Base-by-base conservation (phyloP, 1,284 basidiomycete genomes). In the Ceratobasidium sp. region DNA sequence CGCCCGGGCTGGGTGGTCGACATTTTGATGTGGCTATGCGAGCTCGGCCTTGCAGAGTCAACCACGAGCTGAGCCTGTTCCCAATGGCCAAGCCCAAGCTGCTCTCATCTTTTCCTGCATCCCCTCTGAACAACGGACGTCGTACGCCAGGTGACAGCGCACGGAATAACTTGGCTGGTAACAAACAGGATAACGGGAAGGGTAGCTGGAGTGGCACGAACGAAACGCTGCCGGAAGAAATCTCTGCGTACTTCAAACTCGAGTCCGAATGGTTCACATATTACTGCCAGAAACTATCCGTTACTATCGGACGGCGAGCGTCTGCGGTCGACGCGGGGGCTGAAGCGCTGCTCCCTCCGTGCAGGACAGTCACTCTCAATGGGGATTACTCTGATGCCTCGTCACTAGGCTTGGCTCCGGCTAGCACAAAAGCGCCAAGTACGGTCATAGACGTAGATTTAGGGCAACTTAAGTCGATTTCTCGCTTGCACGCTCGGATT, bases 401-500 rank as follows among this genome's bases (percentile, higher is more conserved):
- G 9, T 86, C 89, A 77, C 84, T 84, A 3, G 86, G 90, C 76
- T 83, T 84, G 40, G 38, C 52, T 23, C 44, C 57, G 1, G n/a
- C 52, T 7, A 40, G 20, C 20, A n/a, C 56, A 23, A 46, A 46
- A 6, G 23, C 38, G 12, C 15, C 12, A 23, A 17, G 15, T 26
- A 9, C 69, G 17, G 57, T 74, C 40, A 94, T 96, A 62, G 98
- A 99, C 83, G 96, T 99, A 62, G 98, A 99, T 86, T 91, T 99
- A 5, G 98, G 98, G 3, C 93, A 96, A 0, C 90, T 99, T 79
- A 99, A 99, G 90, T 97, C 95, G 79, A 97, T 99, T 75, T 99
- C 97, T 13, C 90, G 98, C 33, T 89, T 98, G 17, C 98, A 99
- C 84, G 98, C 98, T 69, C 93, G 93, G 87, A 97, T 99, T 82